These are phyloP conservation scores for Penicillium sp. DNA, from an alignment of 2,329 filamentous ascomycete genomes.

Conservation along the genomic window DNA sequence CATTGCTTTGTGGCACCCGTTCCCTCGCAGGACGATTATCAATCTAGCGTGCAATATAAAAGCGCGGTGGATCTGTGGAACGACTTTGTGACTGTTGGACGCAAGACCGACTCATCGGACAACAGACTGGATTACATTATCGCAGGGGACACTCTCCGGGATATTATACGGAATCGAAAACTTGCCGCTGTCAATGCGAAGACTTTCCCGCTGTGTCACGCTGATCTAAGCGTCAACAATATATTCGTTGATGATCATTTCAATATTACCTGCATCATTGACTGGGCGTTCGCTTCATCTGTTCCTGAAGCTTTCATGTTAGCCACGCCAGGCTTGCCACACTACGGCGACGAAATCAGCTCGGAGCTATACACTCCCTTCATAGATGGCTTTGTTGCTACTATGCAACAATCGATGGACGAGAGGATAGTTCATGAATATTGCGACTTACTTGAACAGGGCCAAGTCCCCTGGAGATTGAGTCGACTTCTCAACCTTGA, in stretches of 20 bases:
- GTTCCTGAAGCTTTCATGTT: conserved; percentile 22
- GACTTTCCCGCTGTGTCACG: conserved; percentile 23
- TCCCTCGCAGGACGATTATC: conserved; percentile 10
- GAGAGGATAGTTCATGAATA: conserved; percentile 12
- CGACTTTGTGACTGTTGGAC: conserved; percentile 24
- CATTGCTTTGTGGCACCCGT: conserved; percentile 21
- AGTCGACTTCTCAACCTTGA: conserved; percentile 22
- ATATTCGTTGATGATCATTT: conserved; percentile 35
- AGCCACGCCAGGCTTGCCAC: conserved; percentile 21
- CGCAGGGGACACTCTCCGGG: conserved; percentile 17
- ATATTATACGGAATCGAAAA: conserved; percentile 13
- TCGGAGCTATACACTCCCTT: conserved; percentile 7
- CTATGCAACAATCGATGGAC: conserved; percentile 1
- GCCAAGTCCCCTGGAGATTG: conserved; percentile 15
- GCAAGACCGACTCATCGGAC: conserved; percentile 21
- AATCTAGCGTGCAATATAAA: conserved; percentile 12
- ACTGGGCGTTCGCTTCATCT: conserved; percentile 28
- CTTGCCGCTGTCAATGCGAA: background rate
- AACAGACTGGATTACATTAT: conserved; percentile 29
- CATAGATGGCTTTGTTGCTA: conserved; percentile 9
- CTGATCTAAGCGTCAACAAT: conserved; percentile 44
- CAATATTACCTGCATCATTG: conserved; percentile 35
- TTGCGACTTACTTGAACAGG: conserved; percentile 9
- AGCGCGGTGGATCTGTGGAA: conserved; percentile 22
- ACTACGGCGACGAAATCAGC: conserved; percentile 19